Evolutionary conservation across 1,139 yeast species (phyloP), one percentile per base, ranked within the genome.

Genomic region (Saccharomyces hybrid): DNA sequence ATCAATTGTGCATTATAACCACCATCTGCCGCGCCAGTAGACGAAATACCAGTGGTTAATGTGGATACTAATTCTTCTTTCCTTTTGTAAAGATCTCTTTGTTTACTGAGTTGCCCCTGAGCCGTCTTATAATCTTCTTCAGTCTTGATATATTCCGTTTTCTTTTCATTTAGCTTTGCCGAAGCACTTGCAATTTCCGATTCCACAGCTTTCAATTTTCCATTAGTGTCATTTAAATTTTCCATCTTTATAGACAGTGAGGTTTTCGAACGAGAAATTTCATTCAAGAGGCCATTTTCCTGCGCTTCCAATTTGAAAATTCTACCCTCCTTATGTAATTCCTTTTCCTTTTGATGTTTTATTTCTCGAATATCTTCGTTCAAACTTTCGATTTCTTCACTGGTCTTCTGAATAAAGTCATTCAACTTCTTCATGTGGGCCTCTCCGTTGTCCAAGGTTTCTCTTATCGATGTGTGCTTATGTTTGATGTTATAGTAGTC

Each of bases 1-100:
- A 82, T 81, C 34, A 90, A 73, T 63, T 90, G 96, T 3, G 84
- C 79, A 55, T 80, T 76, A 68, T 89, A 93, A 13, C 97, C 97
- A 41, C 90, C 85, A 58, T 87, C 88, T 1, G 85, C 77, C 63
- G 75, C 78, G 51, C 96, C 97, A 56, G 83, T 84, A 0, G 96
- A 81, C 0, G 97, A 87, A 13, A 93, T 84, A 63, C 99, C 99
- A 0, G 98, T 91, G 0, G 93, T 84, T 47, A 95, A 75, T 0
- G 96, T 83, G 4, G 95, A 84, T 14, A 89, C 73, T 23, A 91
- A 75, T 59, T 91, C 97, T 64, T 89, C 95, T 61, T 87, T 88
- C 58, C 76, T 79, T 38, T 76, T 75, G 56, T 79, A 77, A n/a
- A 77, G 76, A 5, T 74, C 74, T 58, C 82, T 83, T 55, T 82